phyloP scores from a whole-genome alignment of 2,329 filamentous ascomycete species.

The Didymosphaeria variabile region DNA sequence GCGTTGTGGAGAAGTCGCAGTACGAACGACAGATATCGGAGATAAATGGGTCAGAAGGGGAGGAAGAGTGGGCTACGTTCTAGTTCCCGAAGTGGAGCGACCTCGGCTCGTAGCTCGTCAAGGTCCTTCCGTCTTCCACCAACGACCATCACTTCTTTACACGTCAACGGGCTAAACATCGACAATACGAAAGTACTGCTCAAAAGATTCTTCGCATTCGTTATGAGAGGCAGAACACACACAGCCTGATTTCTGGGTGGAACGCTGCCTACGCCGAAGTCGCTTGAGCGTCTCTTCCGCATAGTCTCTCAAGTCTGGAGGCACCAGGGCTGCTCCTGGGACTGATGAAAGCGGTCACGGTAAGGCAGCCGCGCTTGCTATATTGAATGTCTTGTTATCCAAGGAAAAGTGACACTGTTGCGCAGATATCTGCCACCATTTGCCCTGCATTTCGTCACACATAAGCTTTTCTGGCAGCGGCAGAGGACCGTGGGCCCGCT shows the following conservation, averaged over 20 bases:
- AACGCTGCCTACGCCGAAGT: not conserved
- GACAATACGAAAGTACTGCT: not conserved
- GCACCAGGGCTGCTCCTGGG: not conserved
- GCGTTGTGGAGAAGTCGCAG: not conserved
- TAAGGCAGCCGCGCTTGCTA: not conserved
- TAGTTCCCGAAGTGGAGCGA: slow-evolving; percentile 1
- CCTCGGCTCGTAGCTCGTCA: not conserved
- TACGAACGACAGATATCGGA: not conserved
- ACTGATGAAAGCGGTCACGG: not conserved
- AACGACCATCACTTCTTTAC: not conserved
- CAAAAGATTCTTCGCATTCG: not conserved
- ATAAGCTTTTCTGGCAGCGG: not conserved
- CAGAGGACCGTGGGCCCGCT: not conserved
- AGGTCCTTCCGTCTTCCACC: not conserved
- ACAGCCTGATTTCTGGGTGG: not conserved
- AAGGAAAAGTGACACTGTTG: not conserved
- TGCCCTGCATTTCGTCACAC: not conserved
- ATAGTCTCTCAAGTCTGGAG: not conserved
- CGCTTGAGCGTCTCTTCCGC: not conserved
- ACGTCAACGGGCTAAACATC: not conserved
- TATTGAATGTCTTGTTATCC: not conserved
- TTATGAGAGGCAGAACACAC: not conserved
- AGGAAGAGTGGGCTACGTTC: not conserved
- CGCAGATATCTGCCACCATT: slow-evolving; percentile 1
- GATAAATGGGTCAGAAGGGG: not conserved